phyloP scores from a whole-genome alignment of 495 filamentous ascomycete species.

The Usnea hakonensis region DNA sequence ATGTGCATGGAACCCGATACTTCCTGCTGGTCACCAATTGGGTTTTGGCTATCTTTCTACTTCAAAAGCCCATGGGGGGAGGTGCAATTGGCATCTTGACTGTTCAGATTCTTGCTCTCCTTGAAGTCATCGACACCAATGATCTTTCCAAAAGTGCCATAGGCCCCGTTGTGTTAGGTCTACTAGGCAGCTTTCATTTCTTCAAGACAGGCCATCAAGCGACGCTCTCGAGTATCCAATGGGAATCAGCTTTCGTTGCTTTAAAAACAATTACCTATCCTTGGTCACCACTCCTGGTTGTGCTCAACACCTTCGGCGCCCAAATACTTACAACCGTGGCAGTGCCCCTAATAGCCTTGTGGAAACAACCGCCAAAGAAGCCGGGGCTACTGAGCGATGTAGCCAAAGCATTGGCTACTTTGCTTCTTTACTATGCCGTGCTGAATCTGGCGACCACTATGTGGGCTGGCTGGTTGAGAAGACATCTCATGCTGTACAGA shows the following conservation, averaged over 20 bases:
- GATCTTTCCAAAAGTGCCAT: slow-evolving; percentile 60
- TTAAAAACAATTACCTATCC: slow-evolving; percentile 77
- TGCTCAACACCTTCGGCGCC: slow-evolving; percentile 79
- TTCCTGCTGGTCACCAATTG: slow-evolving; percentile 75
- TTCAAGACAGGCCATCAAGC: slow-evolving; percentile 99
- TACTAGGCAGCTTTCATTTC: slow-evolving; percentile 85
- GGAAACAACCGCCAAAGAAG: slow-evolving; percentile 57
- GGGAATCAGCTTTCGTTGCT: slow-evolving; percentile 94
- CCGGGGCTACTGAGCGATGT: slow-evolving; percentile 56
- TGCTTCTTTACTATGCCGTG: slow-evolving; percentile 72
- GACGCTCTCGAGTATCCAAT: slow-evolving; percentile 79
- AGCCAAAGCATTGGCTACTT: slow-evolving; percentile 59
- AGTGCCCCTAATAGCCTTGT: slow-evolving; percentile 74
- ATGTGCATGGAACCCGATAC: slow-evolving; percentile 85
- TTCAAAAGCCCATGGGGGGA: slow-evolving; percentile 92
- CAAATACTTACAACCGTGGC: slow-evolving; percentile 74
- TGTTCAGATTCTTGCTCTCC: slow-evolving; percentile 77
- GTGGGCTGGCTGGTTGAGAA: slow-evolving; percentile 76
- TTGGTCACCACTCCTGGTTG: slow-evolving; percentile 73
- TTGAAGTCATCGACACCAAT: slow-evolving; percentile 82
- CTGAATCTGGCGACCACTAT: slow-evolving; percentile 76
- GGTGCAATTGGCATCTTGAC: slow-evolving; percentile 70
- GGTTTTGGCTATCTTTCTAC: slow-evolving; percentile 62
- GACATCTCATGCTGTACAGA: slow-evolving; percentile 96
- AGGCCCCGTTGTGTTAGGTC: slow-evolving; percentile 73